Evolutionary conservation across 2,329 filamentous ascomycete species (phyloP), one percentile per base, ranked within the genome.

Genomic region (Dothiorella sarmentorum): DNA sequence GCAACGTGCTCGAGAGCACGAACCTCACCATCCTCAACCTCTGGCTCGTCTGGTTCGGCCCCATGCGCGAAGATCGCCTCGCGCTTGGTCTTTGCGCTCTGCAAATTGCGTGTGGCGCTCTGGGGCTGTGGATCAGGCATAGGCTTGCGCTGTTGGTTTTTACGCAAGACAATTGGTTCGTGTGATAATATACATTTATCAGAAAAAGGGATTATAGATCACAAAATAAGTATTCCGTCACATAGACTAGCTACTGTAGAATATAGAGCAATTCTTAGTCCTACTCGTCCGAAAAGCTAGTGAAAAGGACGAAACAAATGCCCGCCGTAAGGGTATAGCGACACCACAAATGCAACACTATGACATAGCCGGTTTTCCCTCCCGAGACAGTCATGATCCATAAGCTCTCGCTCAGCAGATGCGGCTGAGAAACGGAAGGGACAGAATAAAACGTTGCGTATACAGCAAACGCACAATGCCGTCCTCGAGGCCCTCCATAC

Each of bases 1-100:
- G 89, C 7, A 76, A 80, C 64, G 88, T 97, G 66, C 77, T 85
- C 22, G 88, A 94, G 74, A 93, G 87, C 18, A 91, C 85, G 63
- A 99, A 99, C 73, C 82, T 99, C 63, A 99, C 94, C 7, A 83
- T 99, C 47, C 80, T 99, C 64, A 99, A 99, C 71, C 81, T 99
- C 58, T 99, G 93, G 93, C 79, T 99, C 62, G 90, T 97, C 53
- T 96, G 91, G 90, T 87, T 92, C 71, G 94, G 94, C 0, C 92
- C 94, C 2, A 83, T 96, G 80, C 84, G 89, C 62, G 94, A 99
- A 73, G 89, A 96, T 74, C 82, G 84, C 44, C 80, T 99, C 56
- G 90, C 91, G 24, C 78, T 85, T 69, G 90, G 94, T 71, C 81
- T 99, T 61, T 82, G 94, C 44, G 76, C 76, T n/a, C 82, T 97